phyloP scores from a whole-genome alignment of 78 protist genomes.

The Dictyostelium purpureum region DNA sequence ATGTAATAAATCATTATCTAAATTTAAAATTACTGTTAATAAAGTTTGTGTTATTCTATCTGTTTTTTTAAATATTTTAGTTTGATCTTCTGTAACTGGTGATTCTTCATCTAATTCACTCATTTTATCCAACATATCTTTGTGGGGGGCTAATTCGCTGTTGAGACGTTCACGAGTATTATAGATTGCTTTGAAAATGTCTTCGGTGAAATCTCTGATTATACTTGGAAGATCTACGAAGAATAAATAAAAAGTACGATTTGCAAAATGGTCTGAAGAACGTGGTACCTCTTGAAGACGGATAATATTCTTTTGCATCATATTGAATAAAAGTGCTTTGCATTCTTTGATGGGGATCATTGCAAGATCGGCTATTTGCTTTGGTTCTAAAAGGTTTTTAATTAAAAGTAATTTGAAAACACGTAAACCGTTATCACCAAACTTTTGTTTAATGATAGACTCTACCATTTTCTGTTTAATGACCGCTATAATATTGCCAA shows the following conservation, averaged over 20 bases:
- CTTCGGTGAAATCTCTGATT: not conserved
- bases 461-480: conserved; percentile 69
- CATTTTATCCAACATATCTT: conserved; percentile 18
- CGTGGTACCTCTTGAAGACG: conserved; percentile 75
- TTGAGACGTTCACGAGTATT: conserved; percentile 50
- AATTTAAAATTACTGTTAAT: conserved; percentile 32
- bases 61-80: conserved; percentile 11
- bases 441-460: conserved; percentile 61
- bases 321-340: conserved; percentile 23
- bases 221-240: conserved; percentile 27
- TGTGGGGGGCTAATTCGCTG: conserved; percentile 23
- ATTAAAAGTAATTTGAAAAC: conserved; percentile 54
- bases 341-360: conserved; percentile 66
- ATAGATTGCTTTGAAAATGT: conserved; percentile 52
- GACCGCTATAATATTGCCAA: conserved; percentile 25
- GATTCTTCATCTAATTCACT: not conserved
- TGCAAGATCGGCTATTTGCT: conserved; percentile 61
- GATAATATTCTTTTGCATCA: conserved; percentile 42
- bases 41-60: conserved; percentile 37
- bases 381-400: conserved; percentile 60
- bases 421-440: conserved; percentile 37
- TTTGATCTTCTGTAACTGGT: conserved; percentile 42
- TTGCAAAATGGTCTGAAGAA: conserved; percentile 53
- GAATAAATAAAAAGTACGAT: conserved; percentile 62
- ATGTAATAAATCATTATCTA: conserved; percentile 62